phyloP scores from a whole-genome alignment of 1,139 yeast genomes.

The Scheffersomyces titani region DNA sequence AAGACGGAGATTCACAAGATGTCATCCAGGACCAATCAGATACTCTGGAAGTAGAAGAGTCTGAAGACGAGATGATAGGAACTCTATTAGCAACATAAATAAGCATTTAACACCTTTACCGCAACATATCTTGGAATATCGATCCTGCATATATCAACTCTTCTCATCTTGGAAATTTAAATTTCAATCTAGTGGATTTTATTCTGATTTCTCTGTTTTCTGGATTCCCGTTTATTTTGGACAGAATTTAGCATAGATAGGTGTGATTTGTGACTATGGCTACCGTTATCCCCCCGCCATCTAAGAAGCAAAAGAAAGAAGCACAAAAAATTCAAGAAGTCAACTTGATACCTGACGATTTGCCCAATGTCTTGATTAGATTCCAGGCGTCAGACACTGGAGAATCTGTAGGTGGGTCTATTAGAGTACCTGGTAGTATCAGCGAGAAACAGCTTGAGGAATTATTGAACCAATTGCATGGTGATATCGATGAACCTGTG shows the following conservation, averaged over 20 bases:
- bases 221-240: background rate
- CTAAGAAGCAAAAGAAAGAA: slow-evolving; percentile 81
- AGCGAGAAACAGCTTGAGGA: slow-evolving; percentile 87
- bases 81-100: background rate
- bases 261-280: slow-evolving; percentile 66
- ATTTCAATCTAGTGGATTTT: background rate
- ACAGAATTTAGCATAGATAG: background rate
- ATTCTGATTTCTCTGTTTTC: background rate
- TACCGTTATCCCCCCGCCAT: slow-evolving; percentile 89
- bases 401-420: slow-evolving; percentile 77
- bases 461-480: slow-evolving; percentile 71
- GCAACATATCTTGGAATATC: background rate
- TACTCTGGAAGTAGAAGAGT: slow-evolving; percentile 14
- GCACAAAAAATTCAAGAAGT: slow-evolving; percentile 83
- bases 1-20: background rate
- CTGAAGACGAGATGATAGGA: slow-evolving; percentile 13
- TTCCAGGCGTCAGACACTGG: slow-evolving; percentile 97
- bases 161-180: background rate
- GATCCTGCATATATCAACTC: background rate
- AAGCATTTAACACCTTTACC: background rate
- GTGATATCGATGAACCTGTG: slow-evolving; percentile 74
- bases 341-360: slow-evolving; percentile 69
- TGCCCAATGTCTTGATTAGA: slow-evolving; percentile 85
- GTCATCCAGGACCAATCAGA: background rate
- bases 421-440: slow-evolving; percentile 90